Base-by-base conservation (phyloP, 306 rosid species). In the Pyrus bretschneideri region DNA sequence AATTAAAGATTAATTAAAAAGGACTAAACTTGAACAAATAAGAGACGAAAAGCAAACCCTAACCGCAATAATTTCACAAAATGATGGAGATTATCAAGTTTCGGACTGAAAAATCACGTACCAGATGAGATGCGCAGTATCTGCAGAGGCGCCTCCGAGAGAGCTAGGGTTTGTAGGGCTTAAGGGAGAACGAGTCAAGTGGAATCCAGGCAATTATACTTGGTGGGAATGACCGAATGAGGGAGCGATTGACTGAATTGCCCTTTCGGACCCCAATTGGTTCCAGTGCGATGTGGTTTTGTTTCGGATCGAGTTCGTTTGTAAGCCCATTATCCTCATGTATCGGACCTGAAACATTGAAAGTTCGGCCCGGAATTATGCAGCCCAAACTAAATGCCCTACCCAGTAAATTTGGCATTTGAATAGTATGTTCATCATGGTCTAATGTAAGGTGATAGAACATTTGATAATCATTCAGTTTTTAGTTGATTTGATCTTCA, bases 81-180 rank as follows among this genome's bases (percentile, higher is more conserved):
- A 10, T 5, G 44, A 25, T 17, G 58, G 29, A 60, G 42, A 73
- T 6, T 9, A 60, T 25, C 27, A 60, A 9, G 15, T 8, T 64
- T 64, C 4, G 11, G 25, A 31, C 7, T 64, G 45, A 64, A 64
- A 11, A 7, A 4, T 25, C 5, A 11, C 69, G 10, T 29, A 73
- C 77, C 77, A 17, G 25, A 21, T 17, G 58, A 59, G 76, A 73
- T 25, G 76, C 49, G 68, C 55, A 38, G 42, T 40, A 19, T 35
- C 27, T 12, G 66, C 76, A 72, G 76, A 73, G 76, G 68, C 76
- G 76, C 76, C 76, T 59, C 42, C 68, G 76, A 58, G 76, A 10
- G 76, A 17, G 68, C 31, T 58, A 23, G 68, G 68, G 76, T 59
- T 73, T 73, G 29, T 17, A 40, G 77, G 77, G 59, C 69, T 60